These are phyloP conservation scores for Gossypium stocksii DNA, from an alignment of 345 rosid genomes.

Conservation along the genomic window DNA sequence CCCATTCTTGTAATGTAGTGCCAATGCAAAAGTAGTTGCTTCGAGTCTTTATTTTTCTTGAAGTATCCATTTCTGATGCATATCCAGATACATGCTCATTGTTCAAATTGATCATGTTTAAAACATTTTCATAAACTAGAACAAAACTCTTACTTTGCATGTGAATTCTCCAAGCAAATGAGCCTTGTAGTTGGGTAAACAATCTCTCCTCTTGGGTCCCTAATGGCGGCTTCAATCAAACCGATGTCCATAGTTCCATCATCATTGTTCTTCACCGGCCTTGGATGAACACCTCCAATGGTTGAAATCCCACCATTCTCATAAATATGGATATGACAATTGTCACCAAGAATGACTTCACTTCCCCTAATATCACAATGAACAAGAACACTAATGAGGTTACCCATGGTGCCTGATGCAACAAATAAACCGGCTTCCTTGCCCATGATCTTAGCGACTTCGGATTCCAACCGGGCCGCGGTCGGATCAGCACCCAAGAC, in stretches of 20 bases:
- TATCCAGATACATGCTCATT: not conserved
- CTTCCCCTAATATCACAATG: conserved; percentile 87
- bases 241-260: conserved; percentile 82
- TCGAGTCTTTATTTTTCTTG: no score
- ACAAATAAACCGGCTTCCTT: conserved; percentile 90
- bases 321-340: conserved; percentile 68
- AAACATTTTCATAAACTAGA: not conserved
- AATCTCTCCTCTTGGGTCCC: conserved; percentile 65
- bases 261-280: conserved; percentile 63
- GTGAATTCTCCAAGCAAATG: conserved; percentile 88
- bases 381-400: conserved; percentile 83
- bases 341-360: conserved; percentile 86
- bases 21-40: not conserved
- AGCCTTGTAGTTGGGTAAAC: conserved; percentile 82
- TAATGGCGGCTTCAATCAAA: conserved; percentile 68
- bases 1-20: not conserved
- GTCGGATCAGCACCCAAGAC: conserved; percentile 70
- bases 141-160: conserved; percentile 65
- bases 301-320: conserved; percentile 93
- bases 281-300: conserved; percentile 91
- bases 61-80: not conserved
- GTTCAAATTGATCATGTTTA: not conserved
- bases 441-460: conserved; percentile 61
- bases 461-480: conserved; percentile 57
- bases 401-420: conserved; percentile 96